Base-by-base conservation (phyloP, 441 rosid genomes). In the Flueggea neowawraea region DNA sequence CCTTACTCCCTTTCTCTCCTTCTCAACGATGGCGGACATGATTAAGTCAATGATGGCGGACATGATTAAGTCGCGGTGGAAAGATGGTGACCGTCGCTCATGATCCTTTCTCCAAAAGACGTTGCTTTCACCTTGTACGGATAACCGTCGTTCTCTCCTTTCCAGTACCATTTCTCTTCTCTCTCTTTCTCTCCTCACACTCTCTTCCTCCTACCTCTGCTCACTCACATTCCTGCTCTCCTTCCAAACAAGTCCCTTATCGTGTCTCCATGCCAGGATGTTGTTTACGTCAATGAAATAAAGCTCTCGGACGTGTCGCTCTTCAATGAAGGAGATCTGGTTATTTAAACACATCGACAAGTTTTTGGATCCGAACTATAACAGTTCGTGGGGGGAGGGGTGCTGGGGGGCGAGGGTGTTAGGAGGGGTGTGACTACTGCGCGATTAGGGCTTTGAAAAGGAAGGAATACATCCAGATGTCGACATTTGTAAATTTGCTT, bases 71-170 rank as follows among this genome's bases (percentile, higher is more conserved):
- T 22, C 2, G 28, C 28, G 28, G 2, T 2, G 28, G 28, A 22
- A 2, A 22, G 28, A 22, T 22, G 28, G 28, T 22, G 28, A 22
- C 64, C 71, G 4, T 74, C 73, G 52, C 68, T 75, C 63, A 77
- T 82, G 14, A 17, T 75, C 54, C 77, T 81, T 61, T 48, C 82
- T 15, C 82, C 85, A 50, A 36, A 67, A 2, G 79, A 78, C 39
- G 22, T 62, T 28, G 72, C 76, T 9, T 73, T 75, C 49, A 3
- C 53, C 14, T 14, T 12, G 10, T 69, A 63, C 13, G 69, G 76
- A 16, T 72, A 72, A 16, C 78, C 78, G 1, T 47, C 80, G 4
- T 72, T 70, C 1, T 51, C 75, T 13, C 63, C 63, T 52, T 79
- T 75, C 59, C 71, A 48, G 5, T 61, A 67, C 65, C 83, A 73